Base-by-base conservation (phyloP, 306 rosid species). In the Lathyrus sativus region DNA sequence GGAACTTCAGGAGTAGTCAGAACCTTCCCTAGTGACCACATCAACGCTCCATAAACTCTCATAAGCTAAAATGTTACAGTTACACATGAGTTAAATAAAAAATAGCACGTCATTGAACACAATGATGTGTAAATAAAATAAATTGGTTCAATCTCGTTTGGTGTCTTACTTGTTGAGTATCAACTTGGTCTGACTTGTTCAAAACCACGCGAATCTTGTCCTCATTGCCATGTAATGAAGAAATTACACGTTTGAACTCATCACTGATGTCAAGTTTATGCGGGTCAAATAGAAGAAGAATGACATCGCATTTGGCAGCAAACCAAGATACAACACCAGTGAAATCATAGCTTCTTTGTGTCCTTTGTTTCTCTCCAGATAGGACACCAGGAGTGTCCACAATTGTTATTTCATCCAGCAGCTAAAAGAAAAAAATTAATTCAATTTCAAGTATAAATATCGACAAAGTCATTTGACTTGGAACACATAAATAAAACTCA, bases 1-100 rank as follows among this genome's bases (percentile, higher is more conserved):
- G 62, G 28, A 60, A 93, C 99, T 77, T 93, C 99, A 1, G 99
- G 97, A 54, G 92, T 93, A 66, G 85, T 93, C 70, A 90, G 19
- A 43, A 93, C 96, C 71, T 90, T 93, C 42, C 97, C 97, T 58
- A 93, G 73, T 3, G 97, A 93, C 99, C 99, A 93, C 99, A 93
- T 93, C 79, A 93, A 80, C 0, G 97, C 99, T 80, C 96, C 97
- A 76, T 90, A 93, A n/a, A 93, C 97, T 78, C 99, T 88, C 99
- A 93, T 93, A 61, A 93, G 88, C 99, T 90, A 53, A 37, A 74
- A 62, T 10, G 24, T n/a, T 50, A 39, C 4, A 49, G 45, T 38
- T 3, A 24, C 22, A 69, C 9, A 12, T 3, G 67, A 49, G 35
- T 45, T 35, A 41, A 1, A 31, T 19, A 26, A 22, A 58, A 35